Conservation (phyloP, 1,284 basidiomycete species). For the Rhodotorula mucilaginosa region DNA sequence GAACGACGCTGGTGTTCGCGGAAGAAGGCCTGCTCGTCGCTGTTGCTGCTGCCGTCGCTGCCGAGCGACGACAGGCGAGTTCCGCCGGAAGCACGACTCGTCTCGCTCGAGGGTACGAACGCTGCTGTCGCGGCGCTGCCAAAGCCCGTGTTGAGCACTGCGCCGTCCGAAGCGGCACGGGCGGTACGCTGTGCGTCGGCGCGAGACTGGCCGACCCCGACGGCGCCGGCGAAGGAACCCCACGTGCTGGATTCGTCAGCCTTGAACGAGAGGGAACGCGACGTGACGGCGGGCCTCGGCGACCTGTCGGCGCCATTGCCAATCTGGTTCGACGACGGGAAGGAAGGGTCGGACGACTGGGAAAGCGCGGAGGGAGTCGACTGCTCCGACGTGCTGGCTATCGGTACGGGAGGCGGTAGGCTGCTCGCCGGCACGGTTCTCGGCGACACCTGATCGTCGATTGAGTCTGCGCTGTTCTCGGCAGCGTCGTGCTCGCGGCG, state of each 20-base stretch:
- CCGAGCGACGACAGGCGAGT: constrained; percentile 22
- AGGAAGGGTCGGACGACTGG: background rate
- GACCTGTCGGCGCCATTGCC: background rate
- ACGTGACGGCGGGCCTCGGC: background rate
- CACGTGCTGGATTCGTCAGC: constrained; percentile 1
- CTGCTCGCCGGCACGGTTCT: background rate
- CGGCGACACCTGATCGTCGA: background rate
- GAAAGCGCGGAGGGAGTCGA: background rate
- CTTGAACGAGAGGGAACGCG: constrained; percentile 19
- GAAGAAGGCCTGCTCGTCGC: constrained; percentile 35
- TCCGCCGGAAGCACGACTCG: background rate
- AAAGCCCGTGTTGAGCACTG: constrained; percentile 15
- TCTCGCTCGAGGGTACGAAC: constrained; percentile 1
- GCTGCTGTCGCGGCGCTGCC: background rate
- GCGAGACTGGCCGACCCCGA: background rate
- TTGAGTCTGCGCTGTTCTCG: background rate
- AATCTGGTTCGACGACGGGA: background rate
- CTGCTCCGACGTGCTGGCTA: background rate
- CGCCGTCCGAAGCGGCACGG: constrained; percentile 30
- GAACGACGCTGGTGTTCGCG: constrained; percentile 36
- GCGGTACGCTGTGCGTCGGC: constrained; percentile 22
- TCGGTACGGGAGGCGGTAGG: constrained; percentile 15
- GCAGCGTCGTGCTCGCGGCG: background rate
- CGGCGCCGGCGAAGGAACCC: background rate
- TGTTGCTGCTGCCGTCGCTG: constrained; percentile 19